Base-by-base conservation (phyloP, 306 rosid species). In the Vigna trinervia region DNA sequence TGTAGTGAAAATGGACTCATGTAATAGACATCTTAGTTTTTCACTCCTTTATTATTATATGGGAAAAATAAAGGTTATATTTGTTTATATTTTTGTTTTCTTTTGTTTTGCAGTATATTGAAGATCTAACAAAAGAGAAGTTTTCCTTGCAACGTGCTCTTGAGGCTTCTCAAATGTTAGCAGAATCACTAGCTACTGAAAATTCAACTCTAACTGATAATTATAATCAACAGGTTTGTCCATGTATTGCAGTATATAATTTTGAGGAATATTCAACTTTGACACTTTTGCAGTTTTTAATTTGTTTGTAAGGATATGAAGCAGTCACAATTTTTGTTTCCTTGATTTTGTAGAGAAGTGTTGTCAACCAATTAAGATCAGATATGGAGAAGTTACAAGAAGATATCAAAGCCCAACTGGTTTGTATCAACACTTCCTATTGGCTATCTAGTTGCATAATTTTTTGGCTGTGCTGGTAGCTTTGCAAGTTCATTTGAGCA, bases 141-240 rank as follows among this genome's bases (percentile, higher is more conserved):
- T 96, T 92, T 80, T 91, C 99, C 51, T 69, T 93, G 78, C 98
- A 96, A 89, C 91, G 94, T 38, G 96, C 89, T 82, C 89, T 96
- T 41, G 98, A 92, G 48, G 90, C 97, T 83, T 88, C 98, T 32
- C 91, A 80, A 84, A 74, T 82, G 58, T 82, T 96, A 66, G 90
- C 97, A 2, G 98, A 92, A 86, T 92, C 98, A 30, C 84, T 96
- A 77, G 99, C 97, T 74, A 60, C 98, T 81, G 99, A 96, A 86
- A 96, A 96, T 87, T 92, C 99, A 76, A 92, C 99, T 78, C 70
- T 92, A 77, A 93, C 98, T 2, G 97, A 96, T 73, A 93, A 62
- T 79, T 96, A 91, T 85, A 96, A 93, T 76, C 89, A 96, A 81
- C 99, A 96, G 99, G 98, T 96, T 53, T 74, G 85, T 39, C 70